Evolutionary conservation across 768 basidiomycete genomes (phyloP), one percentile per base, ranked within the genome.

Genomic region (Pulveroboletus sp.): DNA sequence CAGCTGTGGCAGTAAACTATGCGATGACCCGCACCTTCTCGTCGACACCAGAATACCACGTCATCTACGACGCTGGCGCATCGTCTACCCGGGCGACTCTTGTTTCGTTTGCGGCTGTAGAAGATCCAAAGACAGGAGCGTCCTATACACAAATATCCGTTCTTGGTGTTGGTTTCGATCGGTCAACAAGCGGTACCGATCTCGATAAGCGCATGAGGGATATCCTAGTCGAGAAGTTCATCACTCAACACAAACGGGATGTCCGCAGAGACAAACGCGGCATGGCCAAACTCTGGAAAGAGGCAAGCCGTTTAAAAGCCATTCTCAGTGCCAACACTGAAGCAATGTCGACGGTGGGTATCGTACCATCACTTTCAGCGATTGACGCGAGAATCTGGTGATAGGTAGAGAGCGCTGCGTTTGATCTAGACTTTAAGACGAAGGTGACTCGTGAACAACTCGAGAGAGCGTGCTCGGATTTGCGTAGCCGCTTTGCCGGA

Each of bases 1-100:
- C 90, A 0, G 91, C 93, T 2, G 86, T 94, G n/a, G 96, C 93
- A 13, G 78, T 98, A 58, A 99, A 99, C 73, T 99, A 90, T 63
- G 96, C 96, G 36, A 96, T 98, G 93, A 93, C 93, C 2, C 82
- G 95, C 41, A 76, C 82, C 2, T 98, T 98, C 74, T 54, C 68
- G 4, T 72, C 86, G 1, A 72, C 71, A 2, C 82, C 83, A 0
- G 87, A 94, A 62, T 81, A 86, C 65, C 94, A 98, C 64, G 69
- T 99, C 57, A 84, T 99, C 51, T 99, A 89, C 69, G 96, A 98
- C 60, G 90, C 93, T 1, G 96, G 96, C 36, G 90, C 95, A 6
- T 85, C 85, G 1, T 77, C 86, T 5, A 84, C 86, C 35, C 76
- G 82, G 24, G 89, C 91, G 1, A 92, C 90, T 0, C 70, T 94